A percentile compares a stretch with the other conserved stretches of the same genome.
Conservation (phyloP, 306 rosid species). For the Aeschynomene evenia region DNA sequence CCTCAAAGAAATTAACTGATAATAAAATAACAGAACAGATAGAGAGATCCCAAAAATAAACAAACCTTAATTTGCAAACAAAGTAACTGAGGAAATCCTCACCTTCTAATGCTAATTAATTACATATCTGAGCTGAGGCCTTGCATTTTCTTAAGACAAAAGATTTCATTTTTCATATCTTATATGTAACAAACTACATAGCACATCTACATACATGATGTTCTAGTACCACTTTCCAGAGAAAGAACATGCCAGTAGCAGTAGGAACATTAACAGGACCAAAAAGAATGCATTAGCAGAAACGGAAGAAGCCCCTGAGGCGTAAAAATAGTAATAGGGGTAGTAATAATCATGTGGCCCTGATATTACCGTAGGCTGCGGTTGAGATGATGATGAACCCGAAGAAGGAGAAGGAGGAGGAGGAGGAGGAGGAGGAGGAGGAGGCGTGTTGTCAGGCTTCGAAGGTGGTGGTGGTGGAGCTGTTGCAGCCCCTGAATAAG, state of each 20-base stretch:
- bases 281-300: slow-evolving; percentile 16
- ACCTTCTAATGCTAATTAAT: not conserved
- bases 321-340: slow-evolving; percentile 60
- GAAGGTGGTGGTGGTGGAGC: slow-evolving; percentile 62
- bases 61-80: not conserved
- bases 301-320: slow-evolving; percentile 50
- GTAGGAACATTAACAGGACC: slow-evolving; percentile 20
- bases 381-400: slow-evolving; percentile 37
- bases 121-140: not conserved
- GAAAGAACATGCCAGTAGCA: slow-evolving; percentile 28
- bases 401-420: slow-evolving; percentile 59
- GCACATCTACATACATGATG: too few species aligned
- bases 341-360: slow-evolving; percentile 50
- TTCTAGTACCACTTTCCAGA: slow-evolving; percentile 12
- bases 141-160: not conserved
- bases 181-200: not conserved
- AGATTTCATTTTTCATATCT: not conserved
- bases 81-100: not conserved
- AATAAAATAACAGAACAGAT: too few species aligned
- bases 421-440: slow-evolving; percentile 60
- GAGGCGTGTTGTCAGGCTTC: slow-evolving; percentile 37
- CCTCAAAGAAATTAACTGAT: too few species aligned
- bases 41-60: not conserved
- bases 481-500: slow-evolving; percentile 29
- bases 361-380: slow-evolving; percentile 38